Base-by-base conservation (phyloP, 2,329 filamentous ascomycete genomes). In the Penicillium sp. region DNA sequence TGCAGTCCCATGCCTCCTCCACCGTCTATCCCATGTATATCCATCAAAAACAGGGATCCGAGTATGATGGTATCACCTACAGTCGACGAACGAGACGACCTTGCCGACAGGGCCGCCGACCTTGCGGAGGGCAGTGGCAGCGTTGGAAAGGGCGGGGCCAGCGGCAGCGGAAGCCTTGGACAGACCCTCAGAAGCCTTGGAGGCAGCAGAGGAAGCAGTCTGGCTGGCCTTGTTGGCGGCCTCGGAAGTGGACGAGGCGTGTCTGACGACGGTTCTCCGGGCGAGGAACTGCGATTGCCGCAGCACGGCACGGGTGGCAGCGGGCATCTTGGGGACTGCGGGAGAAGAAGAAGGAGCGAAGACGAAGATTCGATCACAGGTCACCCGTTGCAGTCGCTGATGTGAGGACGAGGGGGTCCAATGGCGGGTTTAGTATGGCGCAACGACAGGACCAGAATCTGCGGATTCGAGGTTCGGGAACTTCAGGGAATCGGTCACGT, bases 101-200 rank as follows among this genome's bases (percentile, higher is more conserved):
- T 79, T 82, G 63, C 88, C 89, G 52, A 88, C 90, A 62, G 86
- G 82, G 64, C 91, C 91, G 64, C 89, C 90, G 67, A 90, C 78
- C 73, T 82, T 86, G 69, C 81, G 77, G 60, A 95, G 73, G 47
- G 86, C 82, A 65, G 74, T 80, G 47, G 86, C 86, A 60, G 86
- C 87, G 66, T 81, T 84, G 60, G 80, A 78, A 61, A 94, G 77
- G 51, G 84, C 87, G 51, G 87, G 84, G 47, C 87, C 87, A 60
- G 89, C 90, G 44, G 87, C 83, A 61, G 86, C 84, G 55, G 85
- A 78, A 63, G 93, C 90, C 66, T 84, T 83, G 61, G 86, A 88
- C 45, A 96, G 81, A 56, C 89, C 89, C 74, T 95, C 79, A 56
- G 84, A 79, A 49, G 89, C 89, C 78, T 89, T 89, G 23, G 71